Percentiles rank a stretch among this genome's conserved stretches.
Evolutionary conservation across 768 basidiomycete species (phyloP).

Genomic region (Lyophyllum semitale): DNA sequence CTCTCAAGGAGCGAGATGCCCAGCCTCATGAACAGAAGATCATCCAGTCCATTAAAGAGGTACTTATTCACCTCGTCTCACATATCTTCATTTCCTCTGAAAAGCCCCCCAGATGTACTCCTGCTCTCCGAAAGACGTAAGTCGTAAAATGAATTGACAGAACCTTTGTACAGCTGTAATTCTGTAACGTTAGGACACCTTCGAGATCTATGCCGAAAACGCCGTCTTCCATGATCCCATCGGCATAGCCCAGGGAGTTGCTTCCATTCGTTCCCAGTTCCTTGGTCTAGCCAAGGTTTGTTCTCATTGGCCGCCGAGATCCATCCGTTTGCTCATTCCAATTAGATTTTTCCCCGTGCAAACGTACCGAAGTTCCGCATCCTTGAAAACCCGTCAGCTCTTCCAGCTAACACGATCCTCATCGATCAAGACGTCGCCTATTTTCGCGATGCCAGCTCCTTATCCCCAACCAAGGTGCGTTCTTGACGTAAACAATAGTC

Average conservation of each 20-base stretch:
- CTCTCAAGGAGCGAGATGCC: slow-evolving; percentile 34
- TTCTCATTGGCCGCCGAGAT: neutral
- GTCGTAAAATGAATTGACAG: neutral
- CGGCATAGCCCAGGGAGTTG: slow-evolving; percentile 2
- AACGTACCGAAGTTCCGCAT: slow-evolving; percentile 44
- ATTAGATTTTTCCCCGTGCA: slow-evolving; percentile 42
- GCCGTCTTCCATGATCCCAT: slow-evolving; percentile 7
- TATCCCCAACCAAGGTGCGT: slow-evolving; percentile 42
- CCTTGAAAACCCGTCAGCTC: slow-evolving; percentile 38
- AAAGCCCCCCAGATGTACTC: slow-evolving; percentile 33
- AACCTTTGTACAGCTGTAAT: no score
- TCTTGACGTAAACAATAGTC: no score
- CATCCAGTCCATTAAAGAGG: slow-evolving; percentile 43
- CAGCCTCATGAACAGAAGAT: slow-evolving; percentile 38
- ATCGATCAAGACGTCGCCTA: slow-evolving; percentile 52
- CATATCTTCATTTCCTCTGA: neutral
- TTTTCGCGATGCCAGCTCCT: slow-evolving; percentile 35
- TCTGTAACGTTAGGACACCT: slow-evolving; percentile 34
- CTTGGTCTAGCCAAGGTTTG: slow-evolving; percentile 38
- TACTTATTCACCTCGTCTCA: slow-evolving; percentile 14
- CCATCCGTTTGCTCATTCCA: neutral
- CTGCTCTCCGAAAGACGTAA: slow-evolving; percentile 37
- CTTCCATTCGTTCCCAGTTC: slow-evolving; percentile 2
- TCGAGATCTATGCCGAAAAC: slow-evolving; percentile 26
- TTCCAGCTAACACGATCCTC: slow-evolving; percentile 38